Evolutionary conservation across 2,329 filamentous ascomycete species (phyloP).

Genomic region (Penicillium corylophilum): DNA sequence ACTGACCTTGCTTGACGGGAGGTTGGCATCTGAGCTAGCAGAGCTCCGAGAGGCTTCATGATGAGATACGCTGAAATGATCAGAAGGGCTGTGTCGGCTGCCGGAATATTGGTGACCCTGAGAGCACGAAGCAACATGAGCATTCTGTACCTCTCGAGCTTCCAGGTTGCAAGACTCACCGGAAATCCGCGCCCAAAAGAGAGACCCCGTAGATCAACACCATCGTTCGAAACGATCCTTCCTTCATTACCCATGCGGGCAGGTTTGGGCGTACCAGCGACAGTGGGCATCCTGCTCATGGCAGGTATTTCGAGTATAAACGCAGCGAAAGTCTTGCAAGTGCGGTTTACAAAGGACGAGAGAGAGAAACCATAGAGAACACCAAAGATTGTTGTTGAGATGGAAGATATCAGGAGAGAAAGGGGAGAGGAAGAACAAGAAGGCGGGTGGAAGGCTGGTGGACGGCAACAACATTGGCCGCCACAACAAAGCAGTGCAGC

Average conservation of each 20-base stretch:
- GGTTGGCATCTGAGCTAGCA: constrained; percentile 24
- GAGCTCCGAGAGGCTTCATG: constrained; percentile 33
- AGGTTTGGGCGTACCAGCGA: constrained; percentile 24
- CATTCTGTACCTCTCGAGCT: neutral
- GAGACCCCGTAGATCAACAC: constrained; percentile 15
- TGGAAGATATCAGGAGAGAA: constrained; percentile 15
- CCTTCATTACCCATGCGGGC: constrained; percentile 25
- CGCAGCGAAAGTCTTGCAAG: constrained; percentile 13
- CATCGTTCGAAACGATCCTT: constrained; percentile 20
- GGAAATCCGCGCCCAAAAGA: constrained; percentile 25
- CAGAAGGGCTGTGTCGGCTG: constrained; percentile 27
- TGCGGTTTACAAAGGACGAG: constrained; percentile 24
- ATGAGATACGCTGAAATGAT: constrained; percentile 35
- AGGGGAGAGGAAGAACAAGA: constrained; percentile 18
- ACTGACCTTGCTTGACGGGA: constrained; percentile 40
- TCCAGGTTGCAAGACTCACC: constrained; percentile 21
- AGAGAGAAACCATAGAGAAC: constrained; percentile 19
- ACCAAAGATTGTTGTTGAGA: constrained; percentile 22
- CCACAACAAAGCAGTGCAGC: neutral
- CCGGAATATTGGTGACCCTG: constrained; percentile 22
- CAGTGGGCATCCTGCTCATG: constrained; percentile 28
- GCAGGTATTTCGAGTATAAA: constrained; percentile 1
- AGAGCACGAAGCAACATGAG: neutral
- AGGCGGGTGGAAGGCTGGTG: neutral
- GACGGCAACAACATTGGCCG: neutral